Conservation (phyloP, 345 rosid genomes). For the Theobroma cacao region DNA sequence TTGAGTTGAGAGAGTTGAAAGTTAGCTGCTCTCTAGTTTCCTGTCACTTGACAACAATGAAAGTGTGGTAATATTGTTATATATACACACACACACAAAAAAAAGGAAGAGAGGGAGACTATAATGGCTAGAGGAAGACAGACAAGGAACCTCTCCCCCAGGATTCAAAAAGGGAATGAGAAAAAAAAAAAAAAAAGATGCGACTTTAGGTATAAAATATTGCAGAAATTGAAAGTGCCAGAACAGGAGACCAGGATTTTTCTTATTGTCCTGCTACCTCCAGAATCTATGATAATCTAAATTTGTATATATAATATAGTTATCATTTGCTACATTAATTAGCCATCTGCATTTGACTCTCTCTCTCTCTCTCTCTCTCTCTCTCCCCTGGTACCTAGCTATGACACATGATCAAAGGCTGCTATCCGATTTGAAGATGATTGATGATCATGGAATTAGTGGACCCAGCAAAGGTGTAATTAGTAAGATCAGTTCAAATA, state of each 20-base stretch:
- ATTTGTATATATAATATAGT: not conserved
- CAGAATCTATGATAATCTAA: slow-evolving; percentile 24
- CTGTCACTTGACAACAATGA: slow-evolving; percentile 24
- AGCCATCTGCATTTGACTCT: slow-evolving; percentile 28
- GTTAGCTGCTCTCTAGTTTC: slow-evolving; percentile 15
- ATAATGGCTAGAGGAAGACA: slow-evolving; percentile 72
- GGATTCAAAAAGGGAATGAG: slow-evolving; percentile 44
- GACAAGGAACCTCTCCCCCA: slow-evolving; percentile 23
- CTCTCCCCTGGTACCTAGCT: not conserved
- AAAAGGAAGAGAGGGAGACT: slow-evolving; percentile 22
- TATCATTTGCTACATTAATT: not conserved
- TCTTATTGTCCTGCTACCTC: slow-evolving; percentile 32
- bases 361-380: slow-evolving; percentile 4
- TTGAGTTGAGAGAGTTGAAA: not conserved
- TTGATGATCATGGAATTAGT: not conserved
- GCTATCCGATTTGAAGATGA: not conserved
- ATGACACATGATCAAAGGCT: not conserved
- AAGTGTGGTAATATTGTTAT: slow-evolving; percentile 29
- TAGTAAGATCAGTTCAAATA: not conserved
- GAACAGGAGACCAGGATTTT: slow-evolving; percentile 48
- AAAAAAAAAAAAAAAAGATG: slow-evolving; percentile 13
- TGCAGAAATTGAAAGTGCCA: slow-evolving; percentile 38
- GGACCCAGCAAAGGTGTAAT: not conserved
- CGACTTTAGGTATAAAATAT: slow-evolving; percentile 33
- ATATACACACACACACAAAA: slow-evolving; percentile 18